Evolutionary conservation across 108 stramenopile genomes (phyloP).

Genomic region (Skeletonema costatum): DNA sequence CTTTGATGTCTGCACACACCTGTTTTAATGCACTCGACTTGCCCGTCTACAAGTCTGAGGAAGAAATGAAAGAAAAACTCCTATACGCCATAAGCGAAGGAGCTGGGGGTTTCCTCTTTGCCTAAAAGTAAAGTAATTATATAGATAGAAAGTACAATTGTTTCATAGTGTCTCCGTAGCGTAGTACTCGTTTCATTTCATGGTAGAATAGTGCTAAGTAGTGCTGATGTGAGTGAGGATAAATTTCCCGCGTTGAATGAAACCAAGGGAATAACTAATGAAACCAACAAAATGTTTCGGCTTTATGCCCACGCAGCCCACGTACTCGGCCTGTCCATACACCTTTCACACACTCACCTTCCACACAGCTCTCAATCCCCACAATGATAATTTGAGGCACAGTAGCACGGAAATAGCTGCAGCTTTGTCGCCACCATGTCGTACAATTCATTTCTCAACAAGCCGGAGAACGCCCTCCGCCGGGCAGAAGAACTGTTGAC

Average conservation of each 20-base stretch:
- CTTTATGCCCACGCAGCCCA: too few species aligned
- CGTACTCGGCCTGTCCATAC: neutral
- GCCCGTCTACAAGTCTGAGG: conserved; percentile 86
- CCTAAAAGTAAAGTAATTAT: conserved; percentile 39
- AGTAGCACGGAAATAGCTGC: neutral
- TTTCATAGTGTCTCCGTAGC: too few species aligned
- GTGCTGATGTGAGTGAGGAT: too few species aligned
- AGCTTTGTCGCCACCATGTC: conserved; percentile 4
- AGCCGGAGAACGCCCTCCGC: conserved; percentile 80
- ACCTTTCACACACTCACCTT: too few species aligned
- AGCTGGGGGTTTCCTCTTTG: conserved; percentile 79
- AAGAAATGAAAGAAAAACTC: conserved; percentile 91
- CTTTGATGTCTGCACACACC: conserved; percentile 95
- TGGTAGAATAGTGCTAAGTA: too few species aligned
- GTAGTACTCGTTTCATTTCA: too few species aligned
- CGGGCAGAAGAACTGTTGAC: conserved; percentile 66
- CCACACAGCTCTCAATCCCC: too few species aligned
- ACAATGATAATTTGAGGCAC: neutral
- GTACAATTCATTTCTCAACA: conserved; percentile 46
- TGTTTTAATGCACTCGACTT: conserved; percentile 97
- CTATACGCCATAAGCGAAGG: conserved; percentile 92
- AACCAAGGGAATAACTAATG: too few species aligned
- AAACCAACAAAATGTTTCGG: too few species aligned
- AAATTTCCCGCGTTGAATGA: too few species aligned
- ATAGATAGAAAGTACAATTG: too few species aligned